Evolutionary conservation across 2,329 filamentous ascomycete species (phyloP).

Genomic region (Westerdykella aurantiaca): DNA sequence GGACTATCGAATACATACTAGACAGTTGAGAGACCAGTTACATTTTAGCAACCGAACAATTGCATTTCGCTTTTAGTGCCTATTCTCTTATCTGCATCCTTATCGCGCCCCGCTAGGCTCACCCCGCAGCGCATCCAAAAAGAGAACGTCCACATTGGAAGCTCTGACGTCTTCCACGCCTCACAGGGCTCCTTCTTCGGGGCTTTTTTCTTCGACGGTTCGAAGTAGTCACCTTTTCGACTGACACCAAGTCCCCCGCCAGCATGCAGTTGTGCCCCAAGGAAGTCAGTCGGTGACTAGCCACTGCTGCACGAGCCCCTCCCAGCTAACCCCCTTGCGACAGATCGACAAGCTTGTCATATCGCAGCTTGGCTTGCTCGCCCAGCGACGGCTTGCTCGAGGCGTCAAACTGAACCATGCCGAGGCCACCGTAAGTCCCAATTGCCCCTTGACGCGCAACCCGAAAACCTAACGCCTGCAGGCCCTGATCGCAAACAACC

Average conservation of each 20-base stretch:
- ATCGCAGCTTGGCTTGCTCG: conserved; percentile 79
- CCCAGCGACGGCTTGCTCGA: conserved; percentile 79
- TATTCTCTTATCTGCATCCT: too few species aligned
- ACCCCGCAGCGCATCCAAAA: too few species aligned
- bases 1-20: too few species aligned
- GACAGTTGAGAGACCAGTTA: too few species aligned
- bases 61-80: too few species aligned
- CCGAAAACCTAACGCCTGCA: conserved; percentile 36
- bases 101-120: too few species aligned
- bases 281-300: conserved; percentile 22
- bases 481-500: conserved; percentile 78
- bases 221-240: too few species aligned
- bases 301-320: conserved; percentile 4
- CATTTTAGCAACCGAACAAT: too few species aligned
- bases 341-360: conserved; percentile 96
- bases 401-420: conserved; percentile 85
- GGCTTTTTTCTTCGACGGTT: too few species aligned
- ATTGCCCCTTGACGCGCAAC: background rate
- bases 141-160: too few species aligned
- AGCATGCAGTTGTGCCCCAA: conserved; percentile 36
- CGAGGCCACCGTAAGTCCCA: conserved; percentile 66
- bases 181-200: too few species aligned
- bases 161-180: too few species aligned
- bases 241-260: background rate
- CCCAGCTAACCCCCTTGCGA: conserved; percentile 19